Percentiles rank a stretch among this genome's conserved stretches.
phyloP scores from a whole-genome alignment of 768 basidiomycete species.

The Russula sp. region DNA sequence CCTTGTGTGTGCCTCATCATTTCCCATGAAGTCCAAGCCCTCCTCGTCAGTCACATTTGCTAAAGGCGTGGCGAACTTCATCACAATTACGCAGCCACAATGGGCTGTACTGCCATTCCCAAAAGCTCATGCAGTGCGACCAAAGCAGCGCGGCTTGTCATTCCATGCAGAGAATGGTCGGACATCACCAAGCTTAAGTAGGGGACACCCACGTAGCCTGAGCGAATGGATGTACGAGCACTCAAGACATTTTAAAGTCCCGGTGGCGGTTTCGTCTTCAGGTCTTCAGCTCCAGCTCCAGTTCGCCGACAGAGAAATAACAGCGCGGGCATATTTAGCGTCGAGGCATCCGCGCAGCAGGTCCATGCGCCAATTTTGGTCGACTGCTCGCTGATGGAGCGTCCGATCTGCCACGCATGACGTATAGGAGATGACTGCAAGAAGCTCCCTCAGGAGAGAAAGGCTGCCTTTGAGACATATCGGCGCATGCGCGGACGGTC shows the following conservation, averaged over 20 bases:
- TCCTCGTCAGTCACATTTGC: slow-evolving; percentile 26
- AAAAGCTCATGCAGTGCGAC: slow-evolving; percentile 67
- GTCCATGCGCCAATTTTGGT: slow-evolving; percentile 79
- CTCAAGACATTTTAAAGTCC: slow-evolving; percentile 72
- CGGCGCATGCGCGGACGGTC: slow-evolving; percentile 47
- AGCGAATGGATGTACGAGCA: slow-evolving; percentile 68
- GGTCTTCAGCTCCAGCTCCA: background rate
- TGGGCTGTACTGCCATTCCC: slow-evolving; percentile 83
- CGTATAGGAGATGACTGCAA: slow-evolving; percentile 85
- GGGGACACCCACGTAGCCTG: slow-evolving; percentile 31
- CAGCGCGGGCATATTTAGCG: slow-evolving; percentile 42
- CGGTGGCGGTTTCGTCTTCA: slow-evolving; percentile 13
- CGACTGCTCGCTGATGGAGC: slow-evolving; percentile 76
- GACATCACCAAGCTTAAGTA: slow-evolving; percentile 24
- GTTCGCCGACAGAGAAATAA: slow-evolving; percentile 3
- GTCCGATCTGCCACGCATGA: slow-evolving; percentile 83
- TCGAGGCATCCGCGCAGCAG: slow-evolving; percentile 70
- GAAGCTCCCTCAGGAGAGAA: slow-evolving; percentile 82
- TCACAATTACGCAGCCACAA: slow-evolving; percentile 57
- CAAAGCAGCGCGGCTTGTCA: slow-evolving; percentile 43
- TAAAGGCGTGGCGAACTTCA: slow-evolving; percentile 47
- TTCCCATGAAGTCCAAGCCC: background rate
- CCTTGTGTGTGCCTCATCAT: background rate
- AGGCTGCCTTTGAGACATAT: slow-evolving; percentile 77
- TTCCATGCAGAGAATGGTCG: slow-evolving; percentile 30